Evolutionary conservation across 2,329 filamentous ascomycete genomes (phyloP).

Genomic region (Uncinocarpus reesii): DNA sequence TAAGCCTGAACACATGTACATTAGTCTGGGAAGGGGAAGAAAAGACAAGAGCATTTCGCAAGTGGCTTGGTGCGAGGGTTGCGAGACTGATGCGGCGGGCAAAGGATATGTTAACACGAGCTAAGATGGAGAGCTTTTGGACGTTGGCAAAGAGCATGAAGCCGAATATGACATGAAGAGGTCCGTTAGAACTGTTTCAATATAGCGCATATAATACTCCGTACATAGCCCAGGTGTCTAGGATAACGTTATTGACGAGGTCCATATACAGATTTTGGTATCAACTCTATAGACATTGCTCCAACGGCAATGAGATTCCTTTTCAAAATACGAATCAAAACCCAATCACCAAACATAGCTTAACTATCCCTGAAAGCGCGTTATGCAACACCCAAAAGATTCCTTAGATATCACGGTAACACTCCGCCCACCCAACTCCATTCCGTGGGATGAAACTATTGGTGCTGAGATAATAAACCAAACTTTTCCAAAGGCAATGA

Average conservation of each 20-base stretch:
- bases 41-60: conserved; percentile 68
- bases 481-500: too few species aligned
- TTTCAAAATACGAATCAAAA: not conserved
- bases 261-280: not conserved
- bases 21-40: conserved; percentile 87
- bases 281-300: not conserved
- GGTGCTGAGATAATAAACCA: too few species aligned
- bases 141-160: conserved; percentile 64
- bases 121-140: conserved; percentile 96
- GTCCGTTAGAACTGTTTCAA: not conserved
- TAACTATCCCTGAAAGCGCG: too few species aligned
- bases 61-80: conserved; percentile 75
- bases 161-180: conserved; percentile 19
- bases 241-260: not conserved
- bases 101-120: conserved; percentile 63
- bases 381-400: too few species aligned
- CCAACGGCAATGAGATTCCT: not conserved
- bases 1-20: conserved; percentile 69
- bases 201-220: not conserved
- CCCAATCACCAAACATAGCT: too few species aligned
- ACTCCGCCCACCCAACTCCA: too few species aligned
- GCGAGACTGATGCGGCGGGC: conserved; percentile 86
- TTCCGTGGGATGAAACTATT: too few species aligned
- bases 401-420: too few species aligned
- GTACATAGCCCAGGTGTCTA: not conserved